Evolutionary conservation across 2,329 filamentous ascomycete species (phyloP).

Genomic region (Fusarium azukiicola): DNA sequence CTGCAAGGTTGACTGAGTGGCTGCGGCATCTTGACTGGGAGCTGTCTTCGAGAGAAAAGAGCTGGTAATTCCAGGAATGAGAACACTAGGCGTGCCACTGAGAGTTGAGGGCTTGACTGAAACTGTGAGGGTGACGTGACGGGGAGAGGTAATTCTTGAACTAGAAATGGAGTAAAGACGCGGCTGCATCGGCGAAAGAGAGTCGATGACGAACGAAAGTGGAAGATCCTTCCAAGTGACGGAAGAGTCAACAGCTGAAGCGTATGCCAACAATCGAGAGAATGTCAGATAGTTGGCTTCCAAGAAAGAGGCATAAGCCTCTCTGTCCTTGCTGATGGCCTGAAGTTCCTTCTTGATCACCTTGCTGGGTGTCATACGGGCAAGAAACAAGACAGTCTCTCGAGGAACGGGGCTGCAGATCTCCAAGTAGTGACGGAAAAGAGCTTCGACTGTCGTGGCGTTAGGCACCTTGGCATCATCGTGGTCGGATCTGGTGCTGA

Average conservation of each 20-base stretch:
- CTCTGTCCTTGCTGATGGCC: not conserved
- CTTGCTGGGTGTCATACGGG: fast-evolving
- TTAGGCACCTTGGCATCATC: slow-evolving; percentile 24
- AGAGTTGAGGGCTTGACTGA: slow-evolving; percentile 31
- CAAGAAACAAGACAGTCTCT: not conserved
- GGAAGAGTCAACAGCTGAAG: not conserved
- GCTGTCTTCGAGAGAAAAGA: not conserved
- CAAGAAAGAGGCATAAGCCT: not conserved
- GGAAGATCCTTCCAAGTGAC: not conserved
- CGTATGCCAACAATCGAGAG: not conserved
- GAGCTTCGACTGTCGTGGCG: not conserved
- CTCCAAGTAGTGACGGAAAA: not conserved
- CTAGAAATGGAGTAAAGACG: not conserved
- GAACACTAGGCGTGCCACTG: not conserved
- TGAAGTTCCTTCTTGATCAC: not conserved
- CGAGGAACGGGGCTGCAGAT: not conserved
- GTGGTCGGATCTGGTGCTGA: slow-evolving; percentile 14
- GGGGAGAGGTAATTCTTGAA: slow-evolving; percentile 1
- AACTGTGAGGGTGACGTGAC: slow-evolving; percentile 15
- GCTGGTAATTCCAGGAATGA: slow-evolving; percentile 32
- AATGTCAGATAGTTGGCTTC: not conserved
- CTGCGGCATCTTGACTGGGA: not conserved
- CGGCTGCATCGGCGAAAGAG: not conserved
- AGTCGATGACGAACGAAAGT: slow-evolving; percentile 3
- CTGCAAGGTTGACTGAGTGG: not conserved